Conservation (phyloP, 208 protist genomes). For the Acanthamoeba lenticulata region DNA sequence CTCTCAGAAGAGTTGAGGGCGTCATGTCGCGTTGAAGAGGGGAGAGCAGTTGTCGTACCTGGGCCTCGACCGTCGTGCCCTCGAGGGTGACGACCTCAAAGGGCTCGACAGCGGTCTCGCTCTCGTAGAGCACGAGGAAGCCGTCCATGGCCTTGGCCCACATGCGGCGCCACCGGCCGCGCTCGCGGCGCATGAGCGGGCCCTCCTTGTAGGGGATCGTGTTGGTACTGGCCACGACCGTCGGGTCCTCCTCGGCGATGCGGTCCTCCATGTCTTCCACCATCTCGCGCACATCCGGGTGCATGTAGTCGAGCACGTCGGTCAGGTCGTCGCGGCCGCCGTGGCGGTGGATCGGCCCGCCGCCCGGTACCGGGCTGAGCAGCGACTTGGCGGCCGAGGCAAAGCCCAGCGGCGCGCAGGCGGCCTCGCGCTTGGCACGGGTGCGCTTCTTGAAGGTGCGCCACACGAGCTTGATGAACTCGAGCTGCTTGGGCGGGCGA, state of each 20-base stretch:
- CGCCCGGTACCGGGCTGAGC: too few relatives aligned
- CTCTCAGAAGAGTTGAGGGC: background rate
- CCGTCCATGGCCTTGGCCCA: slow-evolving; percentile 62
- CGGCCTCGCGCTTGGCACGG: background rate
- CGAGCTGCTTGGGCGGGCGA: background rate
- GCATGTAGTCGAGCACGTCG: background rate
- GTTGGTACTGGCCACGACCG: background rate
- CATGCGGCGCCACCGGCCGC: background rate
- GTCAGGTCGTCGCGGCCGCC: background rate
- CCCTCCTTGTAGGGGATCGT: slow-evolving; percentile 64
- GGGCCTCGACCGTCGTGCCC: background rate
- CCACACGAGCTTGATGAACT: slow-evolving; percentile 59
- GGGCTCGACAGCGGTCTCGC: background rate
- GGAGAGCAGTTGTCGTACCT: too few relatives aligned
- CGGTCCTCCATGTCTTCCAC: slow-evolving; percentile 19
- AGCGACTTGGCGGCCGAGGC: background rate
- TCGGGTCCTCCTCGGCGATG: background rate
- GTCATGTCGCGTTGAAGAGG: too few relatives aligned
- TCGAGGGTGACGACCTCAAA: slow-evolving; percentile 52
- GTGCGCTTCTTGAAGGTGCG: background rate
- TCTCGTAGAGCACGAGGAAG: slow-evolving; percentile 65
- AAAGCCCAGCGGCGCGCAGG: background rate
- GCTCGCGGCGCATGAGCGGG: background rate
- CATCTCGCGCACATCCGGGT: background rate
- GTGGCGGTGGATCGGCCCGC: background rate